Base-by-base conservation (phyloP, 2,329 filamentous ascomycete species). In the Cryphonectria nitschkei region DNA sequence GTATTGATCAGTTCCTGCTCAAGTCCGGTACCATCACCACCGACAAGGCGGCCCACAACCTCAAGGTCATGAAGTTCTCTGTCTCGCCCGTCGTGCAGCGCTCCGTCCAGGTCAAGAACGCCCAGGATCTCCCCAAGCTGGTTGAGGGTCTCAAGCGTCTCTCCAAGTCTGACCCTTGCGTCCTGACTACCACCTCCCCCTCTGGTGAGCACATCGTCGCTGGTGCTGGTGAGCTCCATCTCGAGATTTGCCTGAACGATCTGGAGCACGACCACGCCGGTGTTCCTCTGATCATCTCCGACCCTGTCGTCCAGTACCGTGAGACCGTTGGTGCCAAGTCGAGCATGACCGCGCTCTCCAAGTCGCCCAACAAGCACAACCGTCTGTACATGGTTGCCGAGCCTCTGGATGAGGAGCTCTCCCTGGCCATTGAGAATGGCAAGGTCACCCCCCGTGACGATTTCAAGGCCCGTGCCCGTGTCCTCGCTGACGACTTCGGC, bases 51-150 rank as follows among this genome's bases (percentile, higher is more conserved):
- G 95, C 96, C 83, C 96, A 99, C 92, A 99, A 99, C 92, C 88
- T 99, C 81, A 98, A 98, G 92, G 96, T 99, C 87, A 99, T 99
- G 96, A 98, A 98, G 90, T 99, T 99, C 93, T 99, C 96, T 81
- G 96, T 99, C 83, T 98, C 96, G 73, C 96, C 96, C 80, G 96
- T 99, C 86, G 96, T 99, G 77, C 95, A 93, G 87, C 95, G 95
- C 78, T 97, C 96, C 84, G 96, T 99, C 81, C 94, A 98, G 87
- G 95, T 98, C 89, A 98, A 98, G 94, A 99, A 99, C 87, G 96
- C 96, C 81, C 94, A 97, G 88, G 96, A 99, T 89, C 91, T 99
- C 76, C 96, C 96, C 85, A 99, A 99, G 92, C 92, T 99, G 73
- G 96, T 99, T 80, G 96, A 99, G 89, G 96, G 96, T 94, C 95